phyloP scores from a whole-genome alignment of 192 early-diverging fungal species.

The Backusella mclennaniae region DNA sequence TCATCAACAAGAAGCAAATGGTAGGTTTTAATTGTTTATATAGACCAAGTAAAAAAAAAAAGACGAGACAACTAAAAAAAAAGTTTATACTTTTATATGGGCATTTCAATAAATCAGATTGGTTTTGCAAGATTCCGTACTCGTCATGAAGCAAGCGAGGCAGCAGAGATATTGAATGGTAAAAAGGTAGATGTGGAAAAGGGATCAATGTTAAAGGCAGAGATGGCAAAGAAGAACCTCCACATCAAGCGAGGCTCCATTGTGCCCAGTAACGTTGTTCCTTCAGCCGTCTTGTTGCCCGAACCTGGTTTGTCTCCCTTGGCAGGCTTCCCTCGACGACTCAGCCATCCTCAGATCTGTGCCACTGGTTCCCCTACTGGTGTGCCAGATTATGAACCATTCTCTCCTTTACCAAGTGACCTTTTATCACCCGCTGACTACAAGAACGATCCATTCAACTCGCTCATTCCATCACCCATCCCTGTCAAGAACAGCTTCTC shows the following conservation, averaged over 20 bases:
- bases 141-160: conserved; percentile 86
- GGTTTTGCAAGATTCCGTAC: conserved; percentile 98
- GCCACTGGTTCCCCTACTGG: background rate
- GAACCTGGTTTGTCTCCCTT: conserved; percentile 6
- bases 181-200: conserved; percentile 88
- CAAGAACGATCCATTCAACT: conserved; percentile 8
- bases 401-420: conserved; percentile 53
- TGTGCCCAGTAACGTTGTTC: background rate
- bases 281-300: background rate
- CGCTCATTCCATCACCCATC: background rate
- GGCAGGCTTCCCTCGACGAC: background rate
- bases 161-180: conserved; percentile 84
- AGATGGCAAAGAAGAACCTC: conserved; percentile 99
- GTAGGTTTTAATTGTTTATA: background rate
- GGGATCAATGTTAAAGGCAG: conserved; percentile 87
- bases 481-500: conserved; percentile 26
- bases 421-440: conserved; percentile 47
- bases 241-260: conserved; percentile 77
- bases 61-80: background rate
- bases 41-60: background rate
- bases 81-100: too few relatives aligned
- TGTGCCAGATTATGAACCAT: conserved; percentile 37
- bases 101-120: conserved; percentile 59
- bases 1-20: conserved; percentile 33
- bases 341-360: background rate